These are phyloP conservation scores for Trichophyton verrucosum DNA, from an alignment of 2,329 filamentous ascomycete species.

Conservation along the genomic window DNA sequence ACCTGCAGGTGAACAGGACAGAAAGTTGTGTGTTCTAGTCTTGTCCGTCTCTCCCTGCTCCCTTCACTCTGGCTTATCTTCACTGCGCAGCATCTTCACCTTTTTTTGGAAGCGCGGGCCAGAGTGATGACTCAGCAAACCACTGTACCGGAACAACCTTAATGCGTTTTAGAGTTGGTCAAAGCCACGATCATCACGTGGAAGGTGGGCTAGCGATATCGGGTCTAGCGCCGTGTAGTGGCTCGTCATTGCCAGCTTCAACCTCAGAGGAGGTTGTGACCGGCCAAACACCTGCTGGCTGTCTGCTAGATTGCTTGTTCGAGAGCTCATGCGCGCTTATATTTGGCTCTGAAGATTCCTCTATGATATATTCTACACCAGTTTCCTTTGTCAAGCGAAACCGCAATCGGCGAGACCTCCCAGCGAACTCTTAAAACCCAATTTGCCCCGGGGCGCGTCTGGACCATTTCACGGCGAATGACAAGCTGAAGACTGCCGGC, in stretches of 20 bases:
- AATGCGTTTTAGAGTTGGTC: background rate
- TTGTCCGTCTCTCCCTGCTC: background rate
- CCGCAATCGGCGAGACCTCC: background rate
- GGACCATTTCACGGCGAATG: background rate
- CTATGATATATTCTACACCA: background rate
- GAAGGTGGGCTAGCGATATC: background rate
- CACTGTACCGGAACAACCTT: background rate
- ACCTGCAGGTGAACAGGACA: background rate
- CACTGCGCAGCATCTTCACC: background rate
- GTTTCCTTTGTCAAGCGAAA: background rate
- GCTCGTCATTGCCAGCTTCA: slow-evolving; percentile 4
- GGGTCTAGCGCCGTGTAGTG: background rate
- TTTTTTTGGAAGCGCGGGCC: background rate
- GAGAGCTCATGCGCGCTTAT: background rate
- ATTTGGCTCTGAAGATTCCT: background rate
- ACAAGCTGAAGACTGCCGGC: background rate
- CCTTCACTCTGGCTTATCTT: background rate
- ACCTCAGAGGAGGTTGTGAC: background rate
- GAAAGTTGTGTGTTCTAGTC: background rate
- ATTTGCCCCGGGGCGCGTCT: background rate
- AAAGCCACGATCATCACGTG: background rate
- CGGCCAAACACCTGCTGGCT: background rate
- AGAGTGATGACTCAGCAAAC: background rate
- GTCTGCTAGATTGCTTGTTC: background rate
- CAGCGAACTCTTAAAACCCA: background rate